phyloP scores from a whole-genome alignment of 2,329 filamentous ascomycete species.

The Fusarium miscanthi region DNA sequence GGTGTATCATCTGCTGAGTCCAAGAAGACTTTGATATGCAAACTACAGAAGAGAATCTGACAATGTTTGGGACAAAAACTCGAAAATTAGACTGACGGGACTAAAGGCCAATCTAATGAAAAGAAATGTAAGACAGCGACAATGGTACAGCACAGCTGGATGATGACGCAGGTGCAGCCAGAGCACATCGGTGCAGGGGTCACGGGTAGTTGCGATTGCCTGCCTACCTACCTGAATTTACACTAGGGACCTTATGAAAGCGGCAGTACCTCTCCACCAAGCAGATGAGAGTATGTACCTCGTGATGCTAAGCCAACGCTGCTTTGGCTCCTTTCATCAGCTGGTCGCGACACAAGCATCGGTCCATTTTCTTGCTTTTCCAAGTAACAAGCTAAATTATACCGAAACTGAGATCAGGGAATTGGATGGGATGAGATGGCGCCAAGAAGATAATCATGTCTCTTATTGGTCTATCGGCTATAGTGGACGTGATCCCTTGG shows the following conservation, averaged over 20 bases:
- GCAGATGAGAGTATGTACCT: not conserved
- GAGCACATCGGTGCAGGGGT: constrained; percentile 21
- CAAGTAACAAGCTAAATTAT: constrained; percentile 22
- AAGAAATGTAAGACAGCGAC: constrained; percentile 14
- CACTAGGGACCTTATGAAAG: not conserved
- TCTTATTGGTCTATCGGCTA: constrained; percentile 29
- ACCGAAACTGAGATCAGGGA: constrained; percentile 34
- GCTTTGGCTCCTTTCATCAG: constrained; percentile 11
- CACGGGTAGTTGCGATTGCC: not conserved
- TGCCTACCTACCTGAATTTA: not conserved
- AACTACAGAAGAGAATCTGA: not conserved
- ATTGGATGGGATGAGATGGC: constrained; percentile 16
- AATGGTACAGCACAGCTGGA: not conserved
- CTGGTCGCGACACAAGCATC: constrained; percentile 1
- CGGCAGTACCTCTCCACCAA: constrained; percentile 2
- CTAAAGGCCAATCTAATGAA: constrained; percentile 15
- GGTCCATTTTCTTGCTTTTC: constrained; percentile 10
- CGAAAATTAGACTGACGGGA: constrained; percentile 1
- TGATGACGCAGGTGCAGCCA: constrained; percentile 43
- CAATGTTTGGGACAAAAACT: constrained; percentile 16
- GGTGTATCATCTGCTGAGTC: not conserved
- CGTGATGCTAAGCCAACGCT: not conserved
- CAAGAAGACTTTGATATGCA: not conserved
- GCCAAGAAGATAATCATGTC: constrained; percentile 28
- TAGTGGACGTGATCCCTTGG: constrained; percentile 27